Percentiles rank a stretch among this genome's conserved stretches.
These are phyloP conservation scores for Anacardium occidentale DNA, from an alignment of 345 rosid species.

Conservation along the genomic window DNA sequence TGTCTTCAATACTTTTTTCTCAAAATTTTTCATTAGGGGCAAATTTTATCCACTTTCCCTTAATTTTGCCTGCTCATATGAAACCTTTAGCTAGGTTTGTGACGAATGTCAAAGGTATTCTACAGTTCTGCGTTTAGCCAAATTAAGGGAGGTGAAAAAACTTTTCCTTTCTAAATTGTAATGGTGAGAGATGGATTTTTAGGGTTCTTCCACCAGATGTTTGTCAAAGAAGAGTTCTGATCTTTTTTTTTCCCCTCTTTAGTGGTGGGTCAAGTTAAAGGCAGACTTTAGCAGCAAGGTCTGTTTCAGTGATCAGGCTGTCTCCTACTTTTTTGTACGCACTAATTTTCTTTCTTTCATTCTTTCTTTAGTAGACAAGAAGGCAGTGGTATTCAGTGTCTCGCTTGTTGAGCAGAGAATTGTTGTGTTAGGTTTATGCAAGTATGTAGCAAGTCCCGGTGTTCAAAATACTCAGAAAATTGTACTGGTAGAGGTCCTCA, in stretches of 20 bases:
- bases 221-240: constrained; percentile 5
- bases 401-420: constrained; percentile 2
- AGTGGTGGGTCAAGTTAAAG: constrained; percentile 34
- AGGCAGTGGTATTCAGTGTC: constrained; percentile 11
- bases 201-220: constrained; percentile 53
- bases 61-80: no score
- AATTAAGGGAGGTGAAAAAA: neutral
- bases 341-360: constrained; percentile 10
- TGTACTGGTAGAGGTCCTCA: constrained; percentile 1
- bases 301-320: constrained; percentile 38
- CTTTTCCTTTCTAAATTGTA: neutral
- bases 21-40: neutral
- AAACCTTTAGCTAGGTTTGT: no score
- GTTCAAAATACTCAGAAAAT: constrained; percentile 5
- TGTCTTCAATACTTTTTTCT: neutral
- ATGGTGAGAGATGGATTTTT: constrained; percentile 71
- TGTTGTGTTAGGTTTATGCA: constrained; percentile 14
- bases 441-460: constrained; percentile 8
- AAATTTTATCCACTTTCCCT: neutral
- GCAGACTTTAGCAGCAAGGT: constrained; percentile 26
- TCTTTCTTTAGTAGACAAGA: constrained; percentile 19
- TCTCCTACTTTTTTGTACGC: constrained; percentile 31
- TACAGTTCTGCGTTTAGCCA: no score
- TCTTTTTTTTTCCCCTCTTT: constrained; percentile 12
- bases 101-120: no score